These are phyloP conservation scores for Diplodia scrobiculata DNA, from an alignment of 2,329 filamentous ascomycete genomes.

Conservation along the genomic window DNA sequence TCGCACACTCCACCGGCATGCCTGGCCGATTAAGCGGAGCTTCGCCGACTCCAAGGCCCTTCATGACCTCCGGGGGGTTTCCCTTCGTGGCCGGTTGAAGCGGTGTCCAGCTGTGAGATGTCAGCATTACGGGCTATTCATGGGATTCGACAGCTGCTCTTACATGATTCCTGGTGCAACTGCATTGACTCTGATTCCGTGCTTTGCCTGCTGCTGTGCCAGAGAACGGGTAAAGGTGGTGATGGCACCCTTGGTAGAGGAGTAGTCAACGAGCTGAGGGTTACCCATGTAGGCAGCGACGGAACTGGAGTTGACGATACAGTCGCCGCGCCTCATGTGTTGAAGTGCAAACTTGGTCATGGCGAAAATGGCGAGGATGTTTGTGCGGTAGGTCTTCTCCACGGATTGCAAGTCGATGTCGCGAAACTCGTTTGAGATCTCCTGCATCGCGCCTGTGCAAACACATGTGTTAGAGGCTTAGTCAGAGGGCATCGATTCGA, in stretches of 20 bases:
- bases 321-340: conserved; percentile 34
- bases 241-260: conserved; percentile 62
- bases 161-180: conserved; percentile 37
- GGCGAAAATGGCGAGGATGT: conserved; percentile 27
- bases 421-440: conserved; percentile 55
- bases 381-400: conserved; percentile 56
- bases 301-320: conserved; percentile 61
- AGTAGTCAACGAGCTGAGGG: conserved; percentile 53
- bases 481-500: background rate
- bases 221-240: conserved; percentile 58
- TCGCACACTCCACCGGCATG: conserved; percentile 39
- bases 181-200: conserved; percentile 59
- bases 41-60: conserved; percentile 34
- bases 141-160: background rate
- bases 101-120: conserved; percentile 42
- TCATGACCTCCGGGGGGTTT: conserved; percentile 36
- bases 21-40: conserved; percentile 37
- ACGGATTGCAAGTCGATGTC: conserved; percentile 59
- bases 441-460: conserved; percentile 55
- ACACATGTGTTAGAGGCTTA: background rate
- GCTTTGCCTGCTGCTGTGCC: conserved; percentile 56
- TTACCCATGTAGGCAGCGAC: conserved; percentile 59
- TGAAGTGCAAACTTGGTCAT: conserved; percentile 28
- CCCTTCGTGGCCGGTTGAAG: conserved; percentile 49
- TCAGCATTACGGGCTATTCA: background rate